Evolutionary conservation across 2,329 filamentous ascomycete species (phyloP).

Genomic region (Claviceps sp.): DNA sequence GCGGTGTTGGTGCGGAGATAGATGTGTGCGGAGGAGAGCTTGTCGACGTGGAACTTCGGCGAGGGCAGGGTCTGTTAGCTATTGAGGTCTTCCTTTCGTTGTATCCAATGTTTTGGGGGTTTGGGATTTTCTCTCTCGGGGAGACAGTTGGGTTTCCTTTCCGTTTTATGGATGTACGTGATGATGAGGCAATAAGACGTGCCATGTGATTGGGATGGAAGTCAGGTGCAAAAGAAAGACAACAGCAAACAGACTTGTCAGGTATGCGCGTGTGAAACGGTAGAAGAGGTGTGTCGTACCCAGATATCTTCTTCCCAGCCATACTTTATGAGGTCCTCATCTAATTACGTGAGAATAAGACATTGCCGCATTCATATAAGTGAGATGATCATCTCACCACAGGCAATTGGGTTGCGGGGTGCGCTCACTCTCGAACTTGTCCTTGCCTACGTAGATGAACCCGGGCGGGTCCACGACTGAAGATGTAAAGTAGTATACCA

Average conservation of each 20-base stretch:
- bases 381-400: not conserved
- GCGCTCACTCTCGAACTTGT: constrained; percentile 92
- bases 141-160: too few species aligned
- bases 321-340: constrained; percentile 90
- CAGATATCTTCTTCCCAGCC: constrained; percentile 95
- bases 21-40: constrained; percentile 90
- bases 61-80: not conserved
- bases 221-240: not conserved
- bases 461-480: constrained; percentile 69
- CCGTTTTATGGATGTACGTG: too few species aligned
- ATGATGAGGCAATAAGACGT: too few species aligned
- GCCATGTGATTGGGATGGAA: too few species aligned
- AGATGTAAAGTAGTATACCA: constrained; percentile 96
- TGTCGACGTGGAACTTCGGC: constrained; percentile 84
- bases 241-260: not conserved
- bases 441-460: constrained; percentile 92
- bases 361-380: not conserved
- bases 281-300: constrained; percentile 11
- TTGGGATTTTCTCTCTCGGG: too few species aligned
- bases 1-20: constrained; percentile 62
- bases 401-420: not conserved
- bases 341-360: constrained; percentile 31
- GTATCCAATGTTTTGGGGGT: too few species aligned
- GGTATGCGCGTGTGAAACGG: not conserved
- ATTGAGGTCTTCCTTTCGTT: not conserved